Evolutionary conservation across 1,139 yeast genomes (phyloP).

Genomic region (Candida sanyaensis): DNA sequence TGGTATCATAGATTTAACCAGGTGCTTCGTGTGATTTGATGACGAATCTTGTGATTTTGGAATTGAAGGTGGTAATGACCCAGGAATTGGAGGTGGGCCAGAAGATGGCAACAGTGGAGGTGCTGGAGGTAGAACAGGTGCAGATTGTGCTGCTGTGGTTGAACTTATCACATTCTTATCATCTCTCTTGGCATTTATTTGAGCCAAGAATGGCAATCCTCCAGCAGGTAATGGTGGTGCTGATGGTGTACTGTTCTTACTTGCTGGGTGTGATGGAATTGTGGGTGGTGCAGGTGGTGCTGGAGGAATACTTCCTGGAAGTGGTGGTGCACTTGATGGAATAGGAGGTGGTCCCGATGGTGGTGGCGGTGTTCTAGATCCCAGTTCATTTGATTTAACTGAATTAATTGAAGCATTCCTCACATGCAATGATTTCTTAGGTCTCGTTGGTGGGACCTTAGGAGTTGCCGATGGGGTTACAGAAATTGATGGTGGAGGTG

Average conservation of each 20-base stretch:
- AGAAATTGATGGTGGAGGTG: conserved; percentile 20
- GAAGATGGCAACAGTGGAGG: conserved; percentile 9
- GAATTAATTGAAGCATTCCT: conserved; percentile 21
- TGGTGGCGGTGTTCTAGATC: conserved; percentile 14
- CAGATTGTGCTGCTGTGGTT: conserved; percentile 10
- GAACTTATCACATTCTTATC: conserved; percentile 62
- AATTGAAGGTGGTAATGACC: conserved; percentile 9
- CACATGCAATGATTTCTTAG: conserved; percentile 35
- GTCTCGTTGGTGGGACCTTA: conserved; percentile 27
- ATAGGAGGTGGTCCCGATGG: conserved; percentile 20
- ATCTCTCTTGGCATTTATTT: conserved; percentile 56
- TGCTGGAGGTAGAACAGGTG: conserved; percentile 4
- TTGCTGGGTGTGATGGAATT: conserved; percentile 6
- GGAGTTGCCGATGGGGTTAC: conserved; percentile 19
- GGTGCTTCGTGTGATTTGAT: conserved; percentile 20
- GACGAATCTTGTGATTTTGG: conserved; percentile 12
- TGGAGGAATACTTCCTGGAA: conserved; percentile 15
- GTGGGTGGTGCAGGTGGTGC: conserved; percentile 22
- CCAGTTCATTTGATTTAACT: conserved; percentile 19
- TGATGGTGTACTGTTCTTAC: background rate
- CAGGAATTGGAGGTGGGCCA: conserved; percentile 9
- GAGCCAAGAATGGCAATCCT: conserved; percentile 52
- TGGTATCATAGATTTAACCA: conserved; percentile 11
- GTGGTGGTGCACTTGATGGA: conserved; percentile 17
- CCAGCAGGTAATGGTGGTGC: conserved; percentile 25